A percentile compares a stretch with the other conserved stretches of the same genome.
These are phyloP conservation scores for Coemansia sp. DNA, from an alignment of 192 early-diverging fungal genomes.

Conservation along the genomic window DNA sequence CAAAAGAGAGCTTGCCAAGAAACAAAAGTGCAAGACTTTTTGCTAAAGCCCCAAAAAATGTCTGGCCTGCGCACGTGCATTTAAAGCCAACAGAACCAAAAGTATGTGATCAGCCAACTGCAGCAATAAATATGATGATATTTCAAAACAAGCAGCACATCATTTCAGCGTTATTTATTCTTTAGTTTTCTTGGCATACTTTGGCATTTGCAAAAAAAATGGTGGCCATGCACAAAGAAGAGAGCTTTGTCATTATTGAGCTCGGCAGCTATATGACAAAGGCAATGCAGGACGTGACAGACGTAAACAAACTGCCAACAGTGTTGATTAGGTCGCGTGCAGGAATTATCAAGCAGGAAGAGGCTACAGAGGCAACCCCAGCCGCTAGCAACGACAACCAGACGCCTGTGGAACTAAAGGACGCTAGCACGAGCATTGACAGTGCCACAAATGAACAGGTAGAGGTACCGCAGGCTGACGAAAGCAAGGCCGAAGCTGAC, in stretches of 20 bases:
- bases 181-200: neutral
- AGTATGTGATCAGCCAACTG: neutral
- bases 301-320: constrained; percentile 72
- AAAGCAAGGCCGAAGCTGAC: neutral
- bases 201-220: constrained; percentile 10
- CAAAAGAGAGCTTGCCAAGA: neutral
- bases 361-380: neutral
- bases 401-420: neutral
- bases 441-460: neutral
- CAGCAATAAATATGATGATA: neutral
- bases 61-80: neutral
- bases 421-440: neutral
- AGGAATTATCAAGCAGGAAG: constrained; percentile 20
- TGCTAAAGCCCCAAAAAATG: neutral
- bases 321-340: constrained; percentile 56
- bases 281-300: constrained; percentile 71
- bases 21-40: constrained; percentile 2
- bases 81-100: neutral
- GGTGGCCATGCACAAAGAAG: constrained; percentile 61
- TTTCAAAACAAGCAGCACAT: neutral
- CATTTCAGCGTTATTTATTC: neutral
- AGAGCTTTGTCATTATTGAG: constrained; percentile 85
- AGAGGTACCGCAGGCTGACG: neutral
- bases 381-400: neutral
- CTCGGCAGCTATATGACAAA: constrained; percentile 77